Evolutionary conservation across 768 basidiomycete genomes (phyloP).

Genomic region (Leccinum uliginosum): DNA sequence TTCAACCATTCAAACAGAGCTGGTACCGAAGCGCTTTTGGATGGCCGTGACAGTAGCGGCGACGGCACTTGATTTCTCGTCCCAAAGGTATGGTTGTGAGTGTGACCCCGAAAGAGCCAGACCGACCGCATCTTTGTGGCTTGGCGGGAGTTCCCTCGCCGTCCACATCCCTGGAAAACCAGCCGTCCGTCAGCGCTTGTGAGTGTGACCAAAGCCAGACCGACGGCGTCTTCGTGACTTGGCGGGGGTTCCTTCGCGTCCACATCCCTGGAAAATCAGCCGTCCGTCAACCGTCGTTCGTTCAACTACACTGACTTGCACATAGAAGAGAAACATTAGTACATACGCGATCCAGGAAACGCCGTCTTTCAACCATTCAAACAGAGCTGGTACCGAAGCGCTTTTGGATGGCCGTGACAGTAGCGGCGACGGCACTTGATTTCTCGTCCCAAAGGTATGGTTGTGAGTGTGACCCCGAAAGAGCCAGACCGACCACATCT

Average conservation of each 20-base stretch:
- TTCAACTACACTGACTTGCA: no score
- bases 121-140: slow-evolving; percentile 5
- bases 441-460: not conserved
- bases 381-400: no score
- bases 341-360: slow-evolving; percentile 3
- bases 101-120: no score
- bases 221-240: slow-evolving; percentile 10
- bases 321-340: not conserved
- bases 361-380: not conserved
- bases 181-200: no score
- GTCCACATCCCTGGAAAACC: no score
- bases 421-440: not conserved
- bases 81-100: not conserved
- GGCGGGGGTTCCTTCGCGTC: slow-evolving; percentile 9
- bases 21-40: no score
- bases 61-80: not conserved
- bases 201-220: no score
- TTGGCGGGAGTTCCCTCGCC: slow-evolving; percentile 11
- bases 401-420: not conserved
- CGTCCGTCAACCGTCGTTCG: no score
- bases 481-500: not conserved
- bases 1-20: no score
- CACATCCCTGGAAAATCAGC: no score
- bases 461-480: no score
- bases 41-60: not conserved